Evolutionary conservation across 192 early-diverging fungal genomes (phyloP), one percentile per base, ranked within the genome.

Genomic region (Chytriomyces hyalinus): DNA sequence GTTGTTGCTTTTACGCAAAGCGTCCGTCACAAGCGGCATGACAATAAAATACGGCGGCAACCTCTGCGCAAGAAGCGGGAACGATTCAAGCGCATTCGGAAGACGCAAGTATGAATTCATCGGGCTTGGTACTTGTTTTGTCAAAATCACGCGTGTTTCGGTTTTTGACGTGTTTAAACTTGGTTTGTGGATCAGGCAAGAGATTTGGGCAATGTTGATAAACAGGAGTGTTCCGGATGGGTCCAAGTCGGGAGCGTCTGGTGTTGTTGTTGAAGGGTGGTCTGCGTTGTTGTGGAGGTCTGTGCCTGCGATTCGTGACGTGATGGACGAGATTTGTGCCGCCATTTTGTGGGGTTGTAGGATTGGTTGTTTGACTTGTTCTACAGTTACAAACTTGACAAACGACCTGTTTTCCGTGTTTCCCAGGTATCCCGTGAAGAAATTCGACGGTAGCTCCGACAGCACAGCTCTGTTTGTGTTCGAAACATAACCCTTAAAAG

Each of bases 161-260:
- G 65, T 36, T 28, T 57, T 20, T 17, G 53, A 57, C 53, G 65
- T 67, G 65, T 28, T 10, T 67, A 46, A 46, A n/a, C 15, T 67
- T 15, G 43, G 43, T 26, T 64, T 64, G 7, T 64, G 62, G 22
- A 67, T 22, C 26, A 67, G 48, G 45, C 65, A 67, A 3, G 65
- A 28, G 13, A 67, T 47, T 46, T 67, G 65, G 13, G 43, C 22
- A 3, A 67, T 43, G 6, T 67, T 67, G 36, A 67, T 46, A 47
- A 67, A 67, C 3, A 67, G 43, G 4, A 67, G 65, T 28, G 24
- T 46, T 49, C 65, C 65, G 4, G 45, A n/a, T 10, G 65, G 65
- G 45, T 67, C 65, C 10, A 9, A 47, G 8, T 17, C 3, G 24
- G 62, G 62, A 36, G 4, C 36, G 36, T 36, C 36, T 36, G 4